These are phyloP conservation scores for Leccinum arenicola DNA, from an alignment of 768 basidiomycete genomes.

Conservation along the genomic window DNA sequence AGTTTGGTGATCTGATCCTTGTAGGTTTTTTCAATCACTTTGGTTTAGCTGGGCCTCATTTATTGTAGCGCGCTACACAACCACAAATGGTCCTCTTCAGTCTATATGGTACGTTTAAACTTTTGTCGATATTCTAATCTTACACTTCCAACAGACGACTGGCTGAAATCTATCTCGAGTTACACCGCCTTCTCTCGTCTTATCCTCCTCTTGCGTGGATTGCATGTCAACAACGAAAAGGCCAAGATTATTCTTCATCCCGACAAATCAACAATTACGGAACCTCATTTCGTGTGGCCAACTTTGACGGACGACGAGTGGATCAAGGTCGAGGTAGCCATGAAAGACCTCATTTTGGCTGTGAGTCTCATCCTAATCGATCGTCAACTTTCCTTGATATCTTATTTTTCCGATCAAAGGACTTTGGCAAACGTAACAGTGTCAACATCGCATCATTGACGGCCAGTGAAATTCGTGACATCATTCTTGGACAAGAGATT, in stretches of 20 bases:
- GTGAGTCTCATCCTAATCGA: constrained; percentile 37
- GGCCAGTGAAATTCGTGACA: constrained; percentile 94
- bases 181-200: constrained; percentile 99
- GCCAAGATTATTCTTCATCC: constrained; percentile 93
- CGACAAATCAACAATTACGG: constrained; percentile 94
- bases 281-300: constrained; percentile 98
- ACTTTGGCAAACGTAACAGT: constrained; percentile 98
- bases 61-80: constrained; percentile 81
- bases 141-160: constrained; percentile 64
- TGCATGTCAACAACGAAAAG: constrained; percentile 99
- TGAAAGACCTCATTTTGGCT: constrained; percentile 95
- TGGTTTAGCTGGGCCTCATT: background rate
- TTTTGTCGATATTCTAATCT: constrained; percentile 3
- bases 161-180: constrained; percentile 98
- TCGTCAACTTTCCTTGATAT: background rate
- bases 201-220: constrained; percentile 92
- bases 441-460: constrained; percentile 98
- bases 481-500: constrained; percentile 99
- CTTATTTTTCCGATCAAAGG: constrained; percentile 42
- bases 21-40: constrained; percentile 34
- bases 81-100: constrained; percentile 99
- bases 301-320: constrained; percentile 91
- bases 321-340: constrained; percentile 98
- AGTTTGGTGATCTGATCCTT: constrained; percentile 96
- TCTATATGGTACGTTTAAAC: constrained; percentile 65